phyloP scores from a whole-genome alignment of 2,329 filamentous ascomycete species.

The Neonectria coccinea region DNA sequence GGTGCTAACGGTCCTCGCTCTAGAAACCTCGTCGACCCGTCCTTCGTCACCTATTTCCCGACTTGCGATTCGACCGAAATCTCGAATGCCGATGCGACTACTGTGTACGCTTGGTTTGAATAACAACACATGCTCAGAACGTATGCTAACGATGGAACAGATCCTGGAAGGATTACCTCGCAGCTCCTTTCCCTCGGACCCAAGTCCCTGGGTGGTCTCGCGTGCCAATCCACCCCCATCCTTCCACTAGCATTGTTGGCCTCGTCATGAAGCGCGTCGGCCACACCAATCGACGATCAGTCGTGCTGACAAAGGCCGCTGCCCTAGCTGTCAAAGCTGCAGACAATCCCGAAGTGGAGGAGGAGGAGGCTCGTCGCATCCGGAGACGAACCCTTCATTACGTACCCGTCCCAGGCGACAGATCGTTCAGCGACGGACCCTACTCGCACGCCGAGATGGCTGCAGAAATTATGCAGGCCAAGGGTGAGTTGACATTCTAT shows the following conservation, averaged over 20 bases:
- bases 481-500: constrained; percentile 41
- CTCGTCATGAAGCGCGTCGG: constrained; percentile 51
- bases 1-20: constrained; percentile 33
- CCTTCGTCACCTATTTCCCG: constrained; percentile 47
- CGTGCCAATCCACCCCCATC: constrained; percentile 44
- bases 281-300: constrained; percentile 20
- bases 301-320: constrained; percentile 2
- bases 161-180: constrained; percentile 39
- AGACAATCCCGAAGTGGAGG: constrained; percentile 18
- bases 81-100: constrained; percentile 21
- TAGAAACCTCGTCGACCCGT: constrained; percentile 40
- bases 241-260: constrained; percentile 39
- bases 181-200: constrained; percentile 32
- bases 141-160: constrained; percentile 38
- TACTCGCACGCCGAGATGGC: constrained; percentile 25
- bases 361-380: constrained; percentile 28
- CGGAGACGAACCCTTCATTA: constrained; percentile 20
- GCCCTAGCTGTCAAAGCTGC: constrained; percentile 2
- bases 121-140: background rate
- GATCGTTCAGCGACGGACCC: constrained; percentile 22
- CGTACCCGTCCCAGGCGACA: background rate
- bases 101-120: constrained; percentile 33
- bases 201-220: constrained; percentile 50
- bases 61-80: constrained; percentile 21
- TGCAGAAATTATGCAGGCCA: constrained; percentile 43